These are phyloP conservation scores for Brassica cretica DNA, from an alignment of 345 rosid species.

Conservation along the genomic window DNA sequence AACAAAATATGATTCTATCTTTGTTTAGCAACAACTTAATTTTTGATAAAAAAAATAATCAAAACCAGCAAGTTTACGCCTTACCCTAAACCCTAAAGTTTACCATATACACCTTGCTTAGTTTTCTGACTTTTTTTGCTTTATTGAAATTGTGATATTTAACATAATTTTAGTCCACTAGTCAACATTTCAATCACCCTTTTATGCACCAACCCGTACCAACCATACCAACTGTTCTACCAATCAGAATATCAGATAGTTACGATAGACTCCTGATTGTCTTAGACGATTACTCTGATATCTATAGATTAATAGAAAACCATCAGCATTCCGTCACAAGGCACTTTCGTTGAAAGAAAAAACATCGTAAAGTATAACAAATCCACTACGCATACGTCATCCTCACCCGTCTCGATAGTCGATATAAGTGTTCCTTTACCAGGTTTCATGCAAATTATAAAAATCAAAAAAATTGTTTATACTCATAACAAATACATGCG, in stretches of 20 bases:
- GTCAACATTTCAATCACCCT: not conserved
- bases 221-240: constrained; percentile 14
- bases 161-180: not conserved
- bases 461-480: not conserved
- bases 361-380: not conserved
- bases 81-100: no score
- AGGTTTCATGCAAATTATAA: not conserved
- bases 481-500: not conserved
- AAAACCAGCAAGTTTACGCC: no score
- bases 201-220: constrained; percentile 13
- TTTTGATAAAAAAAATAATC: not conserved
- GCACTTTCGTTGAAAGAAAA: not conserved
- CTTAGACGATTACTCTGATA: not conserved
- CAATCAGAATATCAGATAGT: not conserved
- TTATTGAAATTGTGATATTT: not conserved
- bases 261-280: not conserved
- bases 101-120: no score
- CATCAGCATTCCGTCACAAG: constrained; percentile 2
- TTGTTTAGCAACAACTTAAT: not conserved
- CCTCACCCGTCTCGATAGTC: not conserved
- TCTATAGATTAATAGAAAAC: not conserved
- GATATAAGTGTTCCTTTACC: not conserved
- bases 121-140: no score
- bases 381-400: not conserved
- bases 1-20: not conserved